phyloP scores from a whole-genome alignment of 257 asterid species.

The Fraxinus pennsylvanica region DNA sequence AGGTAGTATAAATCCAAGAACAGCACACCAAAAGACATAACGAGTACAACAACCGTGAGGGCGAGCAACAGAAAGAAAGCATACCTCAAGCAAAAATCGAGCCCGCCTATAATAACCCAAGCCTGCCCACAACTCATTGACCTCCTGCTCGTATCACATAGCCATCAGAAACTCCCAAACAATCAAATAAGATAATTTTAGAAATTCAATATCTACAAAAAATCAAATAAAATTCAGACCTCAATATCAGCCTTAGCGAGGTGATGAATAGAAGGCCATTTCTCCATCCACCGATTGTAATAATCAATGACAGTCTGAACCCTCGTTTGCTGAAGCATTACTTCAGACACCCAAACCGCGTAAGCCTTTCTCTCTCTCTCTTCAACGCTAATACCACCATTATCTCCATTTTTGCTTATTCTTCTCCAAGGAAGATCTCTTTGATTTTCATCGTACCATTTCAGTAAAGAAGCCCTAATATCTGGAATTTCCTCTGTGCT shows the following conservation, averaged over 20 bases:
- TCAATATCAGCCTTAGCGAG: constrained; percentile 86
- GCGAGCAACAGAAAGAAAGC: constrained; percentile 11
- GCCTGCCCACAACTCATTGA: constrained; percentile 98
- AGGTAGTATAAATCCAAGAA: background rate
- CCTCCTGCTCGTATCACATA: constrained; percentile 63
- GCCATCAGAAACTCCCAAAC: background rate
- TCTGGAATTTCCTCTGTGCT: constrained; percentile 40
- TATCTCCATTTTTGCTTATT: constrained; percentile 37
- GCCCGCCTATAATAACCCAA: constrained; percentile 91
- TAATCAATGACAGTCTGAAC: constrained; percentile 88
- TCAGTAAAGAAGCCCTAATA: constrained; percentile 74
- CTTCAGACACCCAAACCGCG: constrained; percentile 99
- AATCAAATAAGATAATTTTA: background rate
- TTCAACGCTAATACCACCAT: constrained; percentile 22
- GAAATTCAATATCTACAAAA: background rate
- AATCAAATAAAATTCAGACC: constrained; percentile 33
- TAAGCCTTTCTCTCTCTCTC: constrained; percentile 67
- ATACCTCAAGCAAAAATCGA: constrained; percentile 82
- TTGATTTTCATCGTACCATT: constrained; percentile 74
- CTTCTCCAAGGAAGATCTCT: constrained; percentile 96
- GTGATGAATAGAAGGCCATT: constrained; percentile 87
- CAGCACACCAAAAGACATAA: background rate
- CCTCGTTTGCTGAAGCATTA: constrained; percentile 98
- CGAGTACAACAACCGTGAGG: background rate
- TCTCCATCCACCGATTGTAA: constrained; percentile 86